phyloP scores from a whole-genome alignment of 2,329 filamentous ascomycete species.

The Phialocephala subalpina region DNA sequence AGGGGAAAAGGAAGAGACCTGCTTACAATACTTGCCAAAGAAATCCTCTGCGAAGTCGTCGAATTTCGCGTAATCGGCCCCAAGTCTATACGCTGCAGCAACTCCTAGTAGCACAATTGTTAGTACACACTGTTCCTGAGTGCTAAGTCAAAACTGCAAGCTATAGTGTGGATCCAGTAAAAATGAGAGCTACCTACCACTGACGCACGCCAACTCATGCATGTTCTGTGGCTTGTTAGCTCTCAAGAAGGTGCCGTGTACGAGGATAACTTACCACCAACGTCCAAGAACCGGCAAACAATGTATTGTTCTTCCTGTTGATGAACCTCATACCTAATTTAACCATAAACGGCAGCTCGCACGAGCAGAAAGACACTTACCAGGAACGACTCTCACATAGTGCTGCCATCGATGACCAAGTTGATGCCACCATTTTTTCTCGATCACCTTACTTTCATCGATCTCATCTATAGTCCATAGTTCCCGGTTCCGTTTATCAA shows the following conservation, averaged over 20 bases:
- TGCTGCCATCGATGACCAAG: conserved; percentile 66
- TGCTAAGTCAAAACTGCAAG: too few relatives aligned
- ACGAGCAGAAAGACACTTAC: conserved; percentile 9
- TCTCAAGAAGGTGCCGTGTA: conserved; percentile 10
- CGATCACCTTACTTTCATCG: conserved; percentile 65
- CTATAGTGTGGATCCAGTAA: background rate
- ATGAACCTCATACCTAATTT: conserved; percentile 70
- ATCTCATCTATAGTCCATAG: conserved; percentile 69
- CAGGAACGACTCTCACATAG: conserved; percentile 69
- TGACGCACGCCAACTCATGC: conserved; percentile 75
- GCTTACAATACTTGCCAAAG: conserved; percentile 52
- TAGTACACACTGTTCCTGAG: too few relatives aligned
- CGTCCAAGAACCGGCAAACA: conserved; percentile 41
- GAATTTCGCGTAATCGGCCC: conserved; percentile 68
- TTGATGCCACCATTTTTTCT: conserved; percentile 74
- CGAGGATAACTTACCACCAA: conserved; percentile 36
- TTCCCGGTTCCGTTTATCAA: conserved; percentile 63
- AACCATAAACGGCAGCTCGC: conserved; percentile 1
- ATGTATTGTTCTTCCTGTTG: conserved; percentile 69
- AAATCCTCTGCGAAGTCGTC: conserved; percentile 60
- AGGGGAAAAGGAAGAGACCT: background rate
- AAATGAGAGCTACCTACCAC: conserved; percentile 4
- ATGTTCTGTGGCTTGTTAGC: conserved; percentile 56
- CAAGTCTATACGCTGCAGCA: conserved; percentile 73
- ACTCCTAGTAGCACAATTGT: conserved; percentile 58